phyloP scores from a whole-genome alignment of 2,329 filamentous ascomycete species.

The Fusarium austroafricanum region DNA sequence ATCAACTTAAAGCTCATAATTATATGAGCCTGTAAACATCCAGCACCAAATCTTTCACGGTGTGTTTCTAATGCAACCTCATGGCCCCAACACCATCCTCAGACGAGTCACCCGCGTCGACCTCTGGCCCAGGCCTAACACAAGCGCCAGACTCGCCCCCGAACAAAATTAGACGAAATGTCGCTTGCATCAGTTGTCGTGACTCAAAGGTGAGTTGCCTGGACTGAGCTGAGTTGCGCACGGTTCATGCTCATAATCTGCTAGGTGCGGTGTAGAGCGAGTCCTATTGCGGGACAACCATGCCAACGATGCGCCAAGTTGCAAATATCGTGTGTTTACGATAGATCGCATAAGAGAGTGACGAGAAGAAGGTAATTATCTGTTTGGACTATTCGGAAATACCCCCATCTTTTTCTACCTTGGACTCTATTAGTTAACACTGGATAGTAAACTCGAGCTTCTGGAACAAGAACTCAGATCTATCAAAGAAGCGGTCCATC shows the following conservation, averaged over 20 bases:
- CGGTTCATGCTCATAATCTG: constrained; percentile 55
- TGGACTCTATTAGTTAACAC: constrained; percentile 12
- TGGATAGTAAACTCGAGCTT: constrained; percentile 64
- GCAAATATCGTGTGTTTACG: constrained; percentile 57
- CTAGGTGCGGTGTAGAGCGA: constrained; percentile 60
- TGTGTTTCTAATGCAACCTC: constrained; percentile 35
- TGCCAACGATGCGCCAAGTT: constrained; percentile 61
- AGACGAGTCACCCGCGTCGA: constrained; percentile 45
- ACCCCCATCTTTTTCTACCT: neutral
- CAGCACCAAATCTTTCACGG: constrained; percentile 3
- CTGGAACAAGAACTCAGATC: constrained; percentile 65
- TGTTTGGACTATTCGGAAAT: neutral
- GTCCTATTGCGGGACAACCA: constrained; percentile 53
- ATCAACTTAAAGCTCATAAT: neutral
- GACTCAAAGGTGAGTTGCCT: constrained; percentile 54
- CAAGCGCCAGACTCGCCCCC: constrained; percentile 26
- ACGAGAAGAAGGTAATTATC: constrained; percentile 56
- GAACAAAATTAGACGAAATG: constrained; percentile 52
- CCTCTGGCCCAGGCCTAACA: constrained; percentile 35
- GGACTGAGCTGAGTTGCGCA: constrained; percentile 48
- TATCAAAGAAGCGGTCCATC: constrained; percentile 64
- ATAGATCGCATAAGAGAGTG: constrained; percentile 60
- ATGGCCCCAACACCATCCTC: constrained; percentile 50
- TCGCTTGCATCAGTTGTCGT: constrained; percentile 55
- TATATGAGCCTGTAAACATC: constrained; percentile 1